Evolutionary conservation across 768 basidiomycete species (phyloP).

Genomic region (Panaeolus papilionaceus): DNA sequence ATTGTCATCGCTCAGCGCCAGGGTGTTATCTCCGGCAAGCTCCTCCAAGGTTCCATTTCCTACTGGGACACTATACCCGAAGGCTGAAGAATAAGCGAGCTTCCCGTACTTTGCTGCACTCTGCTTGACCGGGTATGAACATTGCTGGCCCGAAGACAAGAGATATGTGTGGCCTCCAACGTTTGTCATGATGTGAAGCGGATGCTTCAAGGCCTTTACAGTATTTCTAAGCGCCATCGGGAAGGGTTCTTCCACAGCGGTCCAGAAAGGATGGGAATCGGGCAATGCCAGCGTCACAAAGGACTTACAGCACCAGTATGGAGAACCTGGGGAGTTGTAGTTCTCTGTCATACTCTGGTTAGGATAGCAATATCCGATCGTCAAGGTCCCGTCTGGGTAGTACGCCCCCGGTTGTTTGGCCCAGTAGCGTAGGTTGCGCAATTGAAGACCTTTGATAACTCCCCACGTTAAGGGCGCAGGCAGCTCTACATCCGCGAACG

Average conservation of each 20-base stretch:
- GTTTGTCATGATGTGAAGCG: conserved; percentile 72
- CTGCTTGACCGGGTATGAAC: conserved; percentile 80
- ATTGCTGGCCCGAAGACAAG: conserved; percentile 79
- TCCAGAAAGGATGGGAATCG: conserved; percentile 76
- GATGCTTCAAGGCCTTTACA: conserved; percentile 60
- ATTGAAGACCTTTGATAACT: conserved; percentile 72
- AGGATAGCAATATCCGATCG: conserved; percentile 73
- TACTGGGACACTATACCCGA: conserved; percentile 78
- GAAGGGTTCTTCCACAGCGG: conserved; percentile 67
- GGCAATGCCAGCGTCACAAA: conserved; percentile 72
- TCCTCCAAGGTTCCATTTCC: conserved; percentile 74
- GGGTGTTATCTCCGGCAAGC: conserved; percentile 70
- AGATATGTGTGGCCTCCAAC: conserved; percentile 70
- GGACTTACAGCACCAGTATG: conserved; percentile 85
- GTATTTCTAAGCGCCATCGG: conserved; percentile 53
- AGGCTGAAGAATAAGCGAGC: conserved; percentile 77
- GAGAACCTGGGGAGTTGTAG: conserved; percentile 80
- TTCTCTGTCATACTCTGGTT: conserved; percentile 81
- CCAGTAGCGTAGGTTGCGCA: conserved; percentile 80
- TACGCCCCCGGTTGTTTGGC: conserved; percentile 66
- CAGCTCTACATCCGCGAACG: conserved; percentile 72
- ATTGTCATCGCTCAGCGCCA: conserved; percentile 72
- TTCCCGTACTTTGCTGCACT: conserved; percentile 84
- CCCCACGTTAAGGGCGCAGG: conserved; percentile 79
- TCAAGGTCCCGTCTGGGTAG: conserved; percentile 69